These are phyloP conservation scores for Hibiscus tridactylites DNA, from an alignment of 345 rosid genomes.

Conservation along the genomic window DNA sequence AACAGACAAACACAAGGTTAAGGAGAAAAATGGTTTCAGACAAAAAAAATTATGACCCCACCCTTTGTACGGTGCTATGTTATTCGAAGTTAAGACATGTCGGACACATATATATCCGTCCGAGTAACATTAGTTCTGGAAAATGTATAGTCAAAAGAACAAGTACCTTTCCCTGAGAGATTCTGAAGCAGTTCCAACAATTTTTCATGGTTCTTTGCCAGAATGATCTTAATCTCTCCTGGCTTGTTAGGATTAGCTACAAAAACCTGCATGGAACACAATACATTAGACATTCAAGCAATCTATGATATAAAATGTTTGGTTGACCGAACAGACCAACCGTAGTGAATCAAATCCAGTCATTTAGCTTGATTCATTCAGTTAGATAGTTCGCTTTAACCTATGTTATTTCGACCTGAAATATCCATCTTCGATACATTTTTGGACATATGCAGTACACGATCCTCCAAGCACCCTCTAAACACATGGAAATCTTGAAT, in stretches of 20 bases:
- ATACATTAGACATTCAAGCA: background rate
- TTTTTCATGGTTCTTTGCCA: constrained; percentile 75
- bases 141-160: background rate
- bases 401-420: background rate
- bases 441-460: no score
- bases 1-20: background rate
- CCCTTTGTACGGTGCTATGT: no score
- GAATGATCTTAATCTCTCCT: constrained; percentile 66
- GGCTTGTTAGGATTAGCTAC: constrained; percentile 99
- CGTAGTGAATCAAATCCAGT: background rate
- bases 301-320: background rate
- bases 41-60: background rate
- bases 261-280: constrained; percentile 48
- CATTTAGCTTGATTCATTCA: background rate
- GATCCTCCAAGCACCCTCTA: no score
- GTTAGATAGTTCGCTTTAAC: background rate
- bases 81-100: background rate
- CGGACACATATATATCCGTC: background rate
- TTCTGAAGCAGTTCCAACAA: constrained; percentile 49
- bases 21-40: background rate
- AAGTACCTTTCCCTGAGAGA: constrained; percentile 77
- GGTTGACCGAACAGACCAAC: background rate
- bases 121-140: background rate
- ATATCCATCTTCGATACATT: no score
- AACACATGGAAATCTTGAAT: no score